Conservation (phyloP, 805 yeast species). For the Ogataea populi-albae region DNA sequence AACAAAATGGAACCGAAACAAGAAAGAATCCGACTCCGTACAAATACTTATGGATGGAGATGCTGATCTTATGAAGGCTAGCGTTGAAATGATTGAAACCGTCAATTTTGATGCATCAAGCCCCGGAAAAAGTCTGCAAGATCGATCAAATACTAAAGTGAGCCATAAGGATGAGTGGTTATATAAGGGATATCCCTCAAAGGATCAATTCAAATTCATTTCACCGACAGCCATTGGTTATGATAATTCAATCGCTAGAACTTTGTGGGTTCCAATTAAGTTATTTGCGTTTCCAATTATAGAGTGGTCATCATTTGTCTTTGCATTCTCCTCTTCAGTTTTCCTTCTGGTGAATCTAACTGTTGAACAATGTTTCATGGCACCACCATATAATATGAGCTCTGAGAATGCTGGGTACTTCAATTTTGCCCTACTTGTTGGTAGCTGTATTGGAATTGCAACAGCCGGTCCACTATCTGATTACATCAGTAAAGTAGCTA, state of each 20-base stretch:
- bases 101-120: not conserved
- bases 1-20: conserved; percentile 9
- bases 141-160: not conserved
- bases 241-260: conserved; percentile 5
- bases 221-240: conserved; percentile 8
- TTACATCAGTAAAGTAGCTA: conserved; percentile 28
- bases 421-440: conserved; percentile 40
- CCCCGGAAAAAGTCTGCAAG: not conserved
- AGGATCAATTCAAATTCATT: conserved; percentile 7
- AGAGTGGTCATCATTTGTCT: conserved; percentile 10
- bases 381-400: conserved; percentile 36
- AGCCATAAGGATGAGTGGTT: conserved; percentile 7
- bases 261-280: conserved; percentile 7
- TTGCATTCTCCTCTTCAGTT: conserved; percentile 11
- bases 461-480: conserved; percentile 37
- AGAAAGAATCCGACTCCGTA: not conserved
- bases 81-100: not conserved
- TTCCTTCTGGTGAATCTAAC: conserved; percentile 10
- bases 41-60: not conserved
- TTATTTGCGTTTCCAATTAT: conserved; percentile 8
- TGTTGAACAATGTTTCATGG: conserved; percentile 30
- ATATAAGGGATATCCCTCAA: conserved; percentile 5
- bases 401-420: conserved; percentile 37
- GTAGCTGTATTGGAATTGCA: conserved; percentile 40
- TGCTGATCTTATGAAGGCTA: conserved; percentile 4